These are phyloP conservation scores for Haplographium delicatum DNA, from an alignment of 495 filamentous ascomycete species.

Conservation along the genomic window DNA sequence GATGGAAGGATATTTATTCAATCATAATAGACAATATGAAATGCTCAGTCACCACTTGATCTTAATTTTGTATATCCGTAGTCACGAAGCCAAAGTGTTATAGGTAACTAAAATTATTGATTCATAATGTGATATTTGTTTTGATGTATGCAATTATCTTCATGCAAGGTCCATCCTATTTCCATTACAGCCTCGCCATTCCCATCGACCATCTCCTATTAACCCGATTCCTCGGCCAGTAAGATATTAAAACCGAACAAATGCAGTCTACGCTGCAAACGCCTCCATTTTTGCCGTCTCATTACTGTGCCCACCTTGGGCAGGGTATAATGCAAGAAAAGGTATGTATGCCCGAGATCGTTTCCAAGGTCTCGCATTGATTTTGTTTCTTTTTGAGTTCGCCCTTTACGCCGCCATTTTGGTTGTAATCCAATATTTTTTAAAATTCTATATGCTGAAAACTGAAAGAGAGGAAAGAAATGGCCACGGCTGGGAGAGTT, in stretches of 20 bases:
- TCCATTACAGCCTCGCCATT: too few relatives aligned
- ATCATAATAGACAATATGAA: too few relatives aligned
- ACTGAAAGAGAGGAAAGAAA: background rate
- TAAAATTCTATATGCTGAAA: background rate
- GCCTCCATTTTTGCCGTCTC: background rate
- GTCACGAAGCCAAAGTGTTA: too few relatives aligned
- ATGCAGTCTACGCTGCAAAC: background rate
- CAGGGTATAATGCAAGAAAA: slow-evolving; percentile 13
- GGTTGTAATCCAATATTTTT: background rate
- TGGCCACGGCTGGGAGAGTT: background rate
- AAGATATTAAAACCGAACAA: background rate
- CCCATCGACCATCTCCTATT: too few relatives aligned
- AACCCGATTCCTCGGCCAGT: background rate
- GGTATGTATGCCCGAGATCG: background rate
- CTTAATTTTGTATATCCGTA: too few relatives aligned
- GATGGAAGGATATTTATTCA: too few relatives aligned
- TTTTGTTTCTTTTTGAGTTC: background rate
- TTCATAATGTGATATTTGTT: too few relatives aligned
- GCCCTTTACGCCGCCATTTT: slow-evolving; percentile 6
- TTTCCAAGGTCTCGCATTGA: background rate
- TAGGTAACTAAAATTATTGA: too few relatives aligned
- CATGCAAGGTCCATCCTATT: too few relatives aligned
- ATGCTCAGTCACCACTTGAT: too few relatives aligned
- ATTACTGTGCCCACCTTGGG: background rate
- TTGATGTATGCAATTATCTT: too few relatives aligned